Percentiles rank a stretch among this genome's conserved stretches.
phyloP scores from a whole-genome alignment of 2,329 filamentous ascomycete genomes.

The Penicillium vulpinum region DNA sequence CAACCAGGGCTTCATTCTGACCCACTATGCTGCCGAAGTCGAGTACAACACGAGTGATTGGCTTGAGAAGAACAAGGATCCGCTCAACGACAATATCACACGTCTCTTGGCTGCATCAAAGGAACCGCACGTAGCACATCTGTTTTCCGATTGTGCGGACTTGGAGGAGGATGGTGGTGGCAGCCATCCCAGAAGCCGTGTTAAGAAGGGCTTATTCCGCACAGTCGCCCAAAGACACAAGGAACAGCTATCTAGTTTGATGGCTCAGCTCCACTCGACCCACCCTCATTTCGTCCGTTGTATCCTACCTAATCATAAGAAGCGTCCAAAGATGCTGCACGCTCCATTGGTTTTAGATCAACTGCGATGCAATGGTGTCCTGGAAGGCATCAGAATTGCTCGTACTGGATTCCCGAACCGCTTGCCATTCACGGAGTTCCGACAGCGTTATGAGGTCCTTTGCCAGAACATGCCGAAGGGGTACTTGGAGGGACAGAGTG shows the following conservation, averaged over 20 bases:
- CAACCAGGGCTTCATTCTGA: constrained; percentile 89
- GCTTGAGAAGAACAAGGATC: constrained; percentile 99
- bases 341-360: constrained; percentile 93
- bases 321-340: constrained; percentile 88
- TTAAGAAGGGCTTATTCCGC: constrained; percentile 96
- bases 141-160: constrained; percentile 88
- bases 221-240: constrained; percentile 97
- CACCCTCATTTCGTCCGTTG: constrained; percentile 98
- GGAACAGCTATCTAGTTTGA: constrained; percentile 94
- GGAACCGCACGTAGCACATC: constrained; percentile 76
- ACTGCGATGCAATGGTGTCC: constrained; percentile 95
- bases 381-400: constrained; percentile 97
- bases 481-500: constrained; percentile 86
- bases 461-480: constrained; percentile 85
- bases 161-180: constrained; percentile 65
- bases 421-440: constrained; percentile 87
- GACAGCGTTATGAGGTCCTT: constrained; percentile 92
- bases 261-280: constrained; percentile 90
- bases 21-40: constrained; percentile 95
- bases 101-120: constrained; percentile 78
- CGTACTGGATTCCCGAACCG: constrained; percentile 96
- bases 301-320: constrained; percentile 97
- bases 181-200: constrained; percentile 69
- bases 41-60: constrained; percentile 94
- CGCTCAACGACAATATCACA: constrained; percentile 94